Percentiles rank a stretch among this genome's conserved stretches.
Evolutionary conservation across 1,284 basidiomycete genomes (phyloP).

Genomic region (Malassezia vespertilionis): DNA sequence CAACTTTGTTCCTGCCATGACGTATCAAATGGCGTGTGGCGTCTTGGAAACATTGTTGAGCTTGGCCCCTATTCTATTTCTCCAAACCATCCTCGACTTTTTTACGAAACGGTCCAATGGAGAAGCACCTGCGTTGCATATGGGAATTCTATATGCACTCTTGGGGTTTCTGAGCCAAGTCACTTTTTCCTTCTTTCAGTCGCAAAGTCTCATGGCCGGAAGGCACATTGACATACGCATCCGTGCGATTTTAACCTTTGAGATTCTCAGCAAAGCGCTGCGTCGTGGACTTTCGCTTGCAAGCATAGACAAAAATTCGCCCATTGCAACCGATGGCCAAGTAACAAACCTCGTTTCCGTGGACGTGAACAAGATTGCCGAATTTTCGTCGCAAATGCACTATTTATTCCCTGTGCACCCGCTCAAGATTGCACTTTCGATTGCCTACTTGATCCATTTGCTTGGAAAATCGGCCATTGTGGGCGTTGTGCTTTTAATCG

Average conservation of each 20-base stretch:
- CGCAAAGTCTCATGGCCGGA: slow-evolving; percentile 51
- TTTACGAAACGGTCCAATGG: slow-evolving; percentile 39
- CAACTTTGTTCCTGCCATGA: slow-evolving; percentile 46
- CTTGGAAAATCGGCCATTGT: slow-evolving; percentile 52
- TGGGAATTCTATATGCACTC: slow-evolving; percentile 52
- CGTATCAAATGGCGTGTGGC: slow-evolving; percentile 49
- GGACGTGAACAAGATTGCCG: slow-evolving; percentile 50
- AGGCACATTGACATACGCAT: slow-evolving; percentile 49
- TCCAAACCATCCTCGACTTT: slow-evolving; percentile 51
- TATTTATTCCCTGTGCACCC: slow-evolving; percentile 50
- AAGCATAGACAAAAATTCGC: slow-evolving; percentile 6
- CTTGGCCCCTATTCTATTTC: slow-evolving; percentile 51
- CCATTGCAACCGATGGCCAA: slow-evolving; percentile 51
- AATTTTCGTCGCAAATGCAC: slow-evolving; percentile 44
- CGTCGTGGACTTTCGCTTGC: slow-evolving; percentile 49
- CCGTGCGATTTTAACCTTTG: slow-evolving; percentile 51
- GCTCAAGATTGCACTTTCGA: slow-evolving; percentile 50
- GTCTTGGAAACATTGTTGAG: slow-evolving; percentile 49
- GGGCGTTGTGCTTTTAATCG: slow-evolving; percentile 43
- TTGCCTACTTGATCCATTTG: slow-evolving; percentile 51
- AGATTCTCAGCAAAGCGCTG: slow-evolving; percentile 54
- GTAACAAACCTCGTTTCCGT: slow-evolving; percentile 54
- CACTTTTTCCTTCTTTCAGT: slow-evolving; percentile 47
- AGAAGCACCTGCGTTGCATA: slow-evolving; percentile 49
- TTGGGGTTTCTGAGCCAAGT: slow-evolving; percentile 51